Evolutionary conservation across 1,139 yeast genomes (phyloP).

Genomic region (Hansenula lynferdii): DNA sequence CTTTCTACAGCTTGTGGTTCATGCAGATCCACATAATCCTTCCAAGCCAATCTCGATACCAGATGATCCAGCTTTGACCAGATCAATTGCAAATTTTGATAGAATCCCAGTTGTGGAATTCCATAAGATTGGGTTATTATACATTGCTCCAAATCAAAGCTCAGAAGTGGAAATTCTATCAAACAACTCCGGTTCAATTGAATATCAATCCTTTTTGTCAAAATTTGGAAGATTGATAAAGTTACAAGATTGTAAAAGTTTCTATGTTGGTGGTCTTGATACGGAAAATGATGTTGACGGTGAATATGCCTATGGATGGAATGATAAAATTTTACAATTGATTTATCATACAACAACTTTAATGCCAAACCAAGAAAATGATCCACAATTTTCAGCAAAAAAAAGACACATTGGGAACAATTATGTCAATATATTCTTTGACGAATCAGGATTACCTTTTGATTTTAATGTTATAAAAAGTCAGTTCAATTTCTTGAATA

Average conservation of each 20-base stretch:
- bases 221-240: slow-evolving; percentile 55
- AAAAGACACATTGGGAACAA: slow-evolving; percentile 87
- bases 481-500: slow-evolving; percentile 78
- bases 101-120: slow-evolving; percentile 75
- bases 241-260: slow-evolving; percentile 47
- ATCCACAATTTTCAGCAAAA: slow-evolving; percentile 47
- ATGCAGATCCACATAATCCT: slow-evolving; percentile 13
- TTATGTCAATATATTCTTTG: slow-evolving; percentile 74
- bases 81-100: slow-evolving; percentile 67
- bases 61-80: slow-evolving; percentile 47
- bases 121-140: slow-evolving; percentile 74
- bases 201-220: slow-evolving; percentile 54
- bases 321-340: slow-evolving; percentile 64
- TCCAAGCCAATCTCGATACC: slow-evolving; percentile 36
- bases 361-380: slow-evolving; percentile 59
- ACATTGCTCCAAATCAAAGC: slow-evolving; percentile 64
- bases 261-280: slow-evolving; percentile 80
- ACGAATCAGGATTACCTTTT: slow-evolving; percentile 66
- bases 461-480: slow-evolving; percentile 68
- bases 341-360: slow-evolving; percentile 76
- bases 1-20: slow-evolving; percentile 35
- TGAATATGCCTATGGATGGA: slow-evolving; percentile 69
- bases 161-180: slow-evolving; percentile 60
- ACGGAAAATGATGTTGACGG: slow-evolving; percentile 69
- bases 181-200: slow-evolving; percentile 60